Base-by-base conservation (phyloP, 768 basidiomycete species). In the Pholiota microspora region DNA sequence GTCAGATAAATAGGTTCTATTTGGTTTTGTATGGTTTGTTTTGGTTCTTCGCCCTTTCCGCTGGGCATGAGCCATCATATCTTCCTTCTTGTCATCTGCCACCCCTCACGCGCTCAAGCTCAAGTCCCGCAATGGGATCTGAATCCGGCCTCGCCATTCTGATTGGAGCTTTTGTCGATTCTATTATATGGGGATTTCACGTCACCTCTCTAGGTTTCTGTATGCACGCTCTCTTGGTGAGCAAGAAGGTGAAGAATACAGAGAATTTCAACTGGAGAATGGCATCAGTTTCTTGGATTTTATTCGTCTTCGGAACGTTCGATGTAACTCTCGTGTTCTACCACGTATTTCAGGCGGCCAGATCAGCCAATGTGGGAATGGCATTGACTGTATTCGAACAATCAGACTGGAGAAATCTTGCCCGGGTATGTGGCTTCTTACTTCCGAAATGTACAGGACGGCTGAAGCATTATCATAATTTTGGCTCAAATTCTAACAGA, bases 371-470 rank as follows among this genome's bases (percentile, higher is more conserved):
- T 52, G 13, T 28, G 15, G 51, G 35, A 32, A 59, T 44, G 4
- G 32, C 55, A 4, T 35, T 38, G 15, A 29, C 49, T 8, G 47
- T 54, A 23, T 16, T n/a, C 6, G 23, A 32, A 12, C 49, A 59
- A 2, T 56, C 57, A 21, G 48, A 56, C 32, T 59, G 54, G 57
- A 53, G 54, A 18, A 58, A 61, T 38, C 42, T 61, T 18, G 15
- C 54, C 4, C 45, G 49, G 34, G 55, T 57, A 13, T 2, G 46
- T 35, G 9, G 13, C 31, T 36, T n/a, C 12, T 15, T 45, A 18
- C 7, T n/a, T n/a, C n/a, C n/a, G n/a, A 31, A 47, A 45, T 47
- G 15, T n/a, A 24, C 35, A 15, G 13, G 7, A 36, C n/a, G 7
- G 13, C 7, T 59, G 59, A 57, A 58, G 27, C 60, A 53, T 46